Conservation (phyloP, 2,329 filamentous ascomycete species). For the Pseudogymnoascus sp. region DNA sequence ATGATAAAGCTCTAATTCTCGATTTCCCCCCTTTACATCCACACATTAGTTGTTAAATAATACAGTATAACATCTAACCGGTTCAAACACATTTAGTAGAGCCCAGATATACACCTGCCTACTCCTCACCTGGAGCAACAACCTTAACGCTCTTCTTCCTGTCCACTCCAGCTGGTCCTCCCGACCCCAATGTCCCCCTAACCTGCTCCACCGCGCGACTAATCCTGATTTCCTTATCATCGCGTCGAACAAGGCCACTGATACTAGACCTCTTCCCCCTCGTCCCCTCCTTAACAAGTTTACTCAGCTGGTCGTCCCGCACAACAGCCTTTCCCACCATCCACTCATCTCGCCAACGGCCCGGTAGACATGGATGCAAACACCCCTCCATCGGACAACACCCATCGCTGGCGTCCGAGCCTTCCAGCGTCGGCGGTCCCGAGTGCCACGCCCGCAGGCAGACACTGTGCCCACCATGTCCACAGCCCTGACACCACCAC, state of each 20-base stretch:
- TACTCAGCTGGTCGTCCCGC: slow-evolving; percentile 31
- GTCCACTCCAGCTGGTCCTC: slow-evolving; percentile 18
- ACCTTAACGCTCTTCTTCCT: slow-evolving; percentile 57
- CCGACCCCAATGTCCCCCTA: slow-evolving; percentile 39
- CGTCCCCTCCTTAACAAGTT: slow-evolving; percentile 20
- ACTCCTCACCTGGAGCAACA: slow-evolving; percentile 27
- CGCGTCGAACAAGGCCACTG: slow-evolving; percentile 33
- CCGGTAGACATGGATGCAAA: slow-evolving; percentile 54
- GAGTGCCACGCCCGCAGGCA: slow-evolving; percentile 54
- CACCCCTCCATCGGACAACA: slow-evolving; percentile 59
- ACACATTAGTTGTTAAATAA: slow-evolving; percentile 1
- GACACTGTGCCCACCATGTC: slow-evolving; percentile 52
- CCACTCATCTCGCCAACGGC: slow-evolving; percentile 42
- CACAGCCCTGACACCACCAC: slow-evolving; percentile 57
- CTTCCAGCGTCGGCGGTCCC: slow-evolving; percentile 15
- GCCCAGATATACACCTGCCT: background rate
- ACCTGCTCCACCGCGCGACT: slow-evolving; percentile 54
- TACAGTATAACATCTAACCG: background rate
- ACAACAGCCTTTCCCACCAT: slow-evolving; percentile 23
- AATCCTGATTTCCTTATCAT: slow-evolving; percentile 47
- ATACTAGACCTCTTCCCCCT: slow-evolving; percentile 13
- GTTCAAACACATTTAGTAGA: background rate
- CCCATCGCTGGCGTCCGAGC: slow-evolving; percentile 38
- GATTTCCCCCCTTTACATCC: background rate
- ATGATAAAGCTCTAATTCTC: background rate